Evolutionary conservation across 1,139 yeast species (phyloP).

Genomic region (Pichia sp.): DNA sequence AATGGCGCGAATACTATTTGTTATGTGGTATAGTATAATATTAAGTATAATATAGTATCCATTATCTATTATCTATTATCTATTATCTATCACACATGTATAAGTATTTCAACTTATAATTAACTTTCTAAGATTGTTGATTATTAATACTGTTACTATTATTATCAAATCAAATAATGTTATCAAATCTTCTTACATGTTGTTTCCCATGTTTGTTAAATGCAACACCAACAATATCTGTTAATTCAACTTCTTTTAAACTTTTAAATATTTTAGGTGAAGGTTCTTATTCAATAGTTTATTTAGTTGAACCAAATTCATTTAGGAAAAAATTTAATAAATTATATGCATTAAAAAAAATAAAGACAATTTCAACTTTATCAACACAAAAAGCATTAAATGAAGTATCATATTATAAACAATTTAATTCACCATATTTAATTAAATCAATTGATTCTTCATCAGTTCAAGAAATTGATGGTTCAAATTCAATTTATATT

Average conservation of each 20-base stretch:
- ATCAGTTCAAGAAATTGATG: constrained; percentile 67
- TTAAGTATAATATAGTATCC: too few relatives aligned
- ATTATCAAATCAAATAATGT: neutral
- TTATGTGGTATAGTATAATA: too few relatives aligned
- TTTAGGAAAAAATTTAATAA: constrained; percentile 34
- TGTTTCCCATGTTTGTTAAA: constrained; percentile 33
- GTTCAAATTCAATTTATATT: constrained; percentile 71
- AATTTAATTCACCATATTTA: constrained; percentile 63
- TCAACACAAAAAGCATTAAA: constrained; percentile 66
- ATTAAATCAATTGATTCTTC: constrained; percentile 66
- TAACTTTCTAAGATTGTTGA: too few relatives aligned
- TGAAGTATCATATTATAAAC: constrained; percentile 70
- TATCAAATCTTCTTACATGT: constrained; percentile 15
- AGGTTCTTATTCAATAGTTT: constrained; percentile 89
- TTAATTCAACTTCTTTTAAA: constrained; percentile 45
- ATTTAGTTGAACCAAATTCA: constrained; percentile 50
- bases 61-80: too few relatives aligned
- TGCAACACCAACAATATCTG: constrained; percentile 40
- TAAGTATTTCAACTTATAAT: too few relatives aligned
- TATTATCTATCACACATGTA: too few relatives aligned
- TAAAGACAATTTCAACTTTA: constrained; percentile 81
- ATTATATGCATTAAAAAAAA: constrained; percentile 72
- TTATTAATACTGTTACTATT: too few relatives aligned
- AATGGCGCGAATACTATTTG: too few relatives aligned
- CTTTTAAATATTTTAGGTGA: constrained; percentile 77